These are phyloP conservation scores for Populus euphratica DNA, from an alignment of 345 rosid species.

Conservation along the genomic window DNA sequence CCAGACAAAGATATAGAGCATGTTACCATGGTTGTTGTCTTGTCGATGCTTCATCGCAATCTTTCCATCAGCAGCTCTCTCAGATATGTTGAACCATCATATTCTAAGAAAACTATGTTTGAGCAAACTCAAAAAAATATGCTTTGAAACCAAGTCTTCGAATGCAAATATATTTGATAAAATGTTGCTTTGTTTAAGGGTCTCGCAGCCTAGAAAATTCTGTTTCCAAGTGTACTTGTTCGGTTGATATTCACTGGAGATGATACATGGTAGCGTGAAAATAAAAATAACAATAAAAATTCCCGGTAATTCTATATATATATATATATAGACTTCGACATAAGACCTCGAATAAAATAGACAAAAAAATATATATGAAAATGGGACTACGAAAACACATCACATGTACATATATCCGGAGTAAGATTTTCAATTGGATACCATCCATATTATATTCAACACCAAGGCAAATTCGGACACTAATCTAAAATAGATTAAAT, in stretches of 20 bases:
- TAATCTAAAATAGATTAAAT: no score
- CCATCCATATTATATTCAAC: no score
- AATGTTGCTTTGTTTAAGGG: neutral
- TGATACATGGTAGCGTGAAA: no score
- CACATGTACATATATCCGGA: no score
- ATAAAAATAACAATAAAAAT: no score
- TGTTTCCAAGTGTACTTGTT: neutral
- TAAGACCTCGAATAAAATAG: no score
- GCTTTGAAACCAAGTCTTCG: slow-evolving; percentile 19
- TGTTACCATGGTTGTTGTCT: neutral
- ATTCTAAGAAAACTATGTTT: slow-evolving; percentile 26
- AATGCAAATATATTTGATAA: neutral
- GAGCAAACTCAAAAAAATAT: slow-evolving; percentile 23
- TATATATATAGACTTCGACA: no score
- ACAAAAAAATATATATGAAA: no score
- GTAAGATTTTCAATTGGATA: no score
- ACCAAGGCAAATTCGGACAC: no score
- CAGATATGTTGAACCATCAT: slow-evolving; percentile 34
- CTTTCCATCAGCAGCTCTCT: neutral
- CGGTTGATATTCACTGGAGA: neutral
- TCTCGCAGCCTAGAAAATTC: neutral
- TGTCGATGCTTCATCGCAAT: slow-evolving; percentile 25
- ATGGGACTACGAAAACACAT: no score
- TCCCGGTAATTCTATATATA: no score
- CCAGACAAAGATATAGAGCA: neutral